Conservation (phyloP, 495 filamentous ascomycete genomes). For the Aspergillus coremiiformis region DNA sequence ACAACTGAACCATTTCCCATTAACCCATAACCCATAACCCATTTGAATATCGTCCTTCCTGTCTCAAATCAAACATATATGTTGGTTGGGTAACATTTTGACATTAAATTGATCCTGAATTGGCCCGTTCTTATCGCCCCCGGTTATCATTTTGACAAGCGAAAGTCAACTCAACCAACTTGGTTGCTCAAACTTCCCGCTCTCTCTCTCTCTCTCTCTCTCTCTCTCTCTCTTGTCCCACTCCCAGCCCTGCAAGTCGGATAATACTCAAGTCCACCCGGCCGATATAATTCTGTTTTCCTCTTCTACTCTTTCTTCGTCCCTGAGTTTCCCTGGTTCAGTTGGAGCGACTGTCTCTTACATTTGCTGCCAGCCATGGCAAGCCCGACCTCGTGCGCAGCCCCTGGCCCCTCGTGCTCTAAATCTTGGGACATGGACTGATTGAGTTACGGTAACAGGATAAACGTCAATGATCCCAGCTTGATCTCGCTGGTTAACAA, state of each 20-base stretch:
- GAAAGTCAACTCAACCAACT: slow-evolving; percentile 10
- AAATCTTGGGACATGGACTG: slow-evolving; percentile 18
- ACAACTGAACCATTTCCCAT: too few species aligned
- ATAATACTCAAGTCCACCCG: not conserved
- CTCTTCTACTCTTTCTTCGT: slow-evolving; percentile 6
- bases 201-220: not conserved
- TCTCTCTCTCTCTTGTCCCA: slow-evolving; percentile 4
- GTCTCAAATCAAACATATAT: not conserved
- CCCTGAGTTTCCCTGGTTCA: slow-evolving; percentile 2
- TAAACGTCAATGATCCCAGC: slow-evolving; percentile 73
- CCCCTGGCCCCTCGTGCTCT: slow-evolving; percentile 21
- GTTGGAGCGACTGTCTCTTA: slow-evolving; percentile 15
- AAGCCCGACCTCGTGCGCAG: slow-evolving; percentile 43
- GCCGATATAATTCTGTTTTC: slow-evolving; percentile 2
- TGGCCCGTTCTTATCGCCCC: not conserved
- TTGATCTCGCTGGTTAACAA: slow-evolving; percentile 96
- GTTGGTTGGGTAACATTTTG: not conserved
- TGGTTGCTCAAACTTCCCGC: slow-evolving; percentile 12
- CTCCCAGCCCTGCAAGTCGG: slow-evolving; percentile 9
- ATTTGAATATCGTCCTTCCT: not conserved
- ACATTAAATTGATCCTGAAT: too few species aligned
- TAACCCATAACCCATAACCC: not conserved
- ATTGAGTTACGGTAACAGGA: slow-evolving; percentile 43
- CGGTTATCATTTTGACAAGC: slow-evolving; percentile 2
- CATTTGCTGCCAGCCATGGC: slow-evolving; percentile 39